Conservation (phyloP, 2,329 filamentous ascomycete species). For the Colletotrichum tanaceti region DNA sequence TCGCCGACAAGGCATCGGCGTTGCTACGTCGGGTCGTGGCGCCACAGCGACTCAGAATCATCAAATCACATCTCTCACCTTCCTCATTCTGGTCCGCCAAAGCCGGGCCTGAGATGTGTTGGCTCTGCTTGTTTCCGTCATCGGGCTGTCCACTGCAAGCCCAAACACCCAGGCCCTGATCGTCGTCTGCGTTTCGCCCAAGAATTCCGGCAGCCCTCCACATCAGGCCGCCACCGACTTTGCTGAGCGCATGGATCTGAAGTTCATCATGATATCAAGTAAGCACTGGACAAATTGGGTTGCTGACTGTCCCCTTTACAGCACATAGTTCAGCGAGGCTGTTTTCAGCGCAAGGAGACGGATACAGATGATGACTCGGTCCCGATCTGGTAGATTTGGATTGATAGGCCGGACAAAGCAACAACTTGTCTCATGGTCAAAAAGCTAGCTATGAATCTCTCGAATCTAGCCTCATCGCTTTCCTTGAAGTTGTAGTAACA, state of each 20-base stretch:
- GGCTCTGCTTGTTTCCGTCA: not conserved
- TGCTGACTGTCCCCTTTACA: not conserved
- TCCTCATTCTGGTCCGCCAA: not conserved
- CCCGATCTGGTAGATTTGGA: constrained; percentile 6
- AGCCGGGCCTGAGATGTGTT: not conserved
- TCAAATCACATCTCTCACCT: constrained; percentile 2
- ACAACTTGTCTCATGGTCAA: constrained; percentile 31
- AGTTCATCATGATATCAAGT: not conserved
- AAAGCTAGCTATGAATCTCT: constrained; percentile 42
- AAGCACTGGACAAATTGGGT: not conserved
- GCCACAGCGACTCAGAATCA: not conserved
- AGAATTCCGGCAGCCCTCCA: not conserved
- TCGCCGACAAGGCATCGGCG: constrained; percentile 34
- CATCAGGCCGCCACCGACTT: not conserved
- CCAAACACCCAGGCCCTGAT: not conserved
- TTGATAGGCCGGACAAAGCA: constrained; percentile 30
- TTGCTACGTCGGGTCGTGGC: constrained; percentile 3
- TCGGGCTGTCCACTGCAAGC: not conserved
- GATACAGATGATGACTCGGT: not conserved
- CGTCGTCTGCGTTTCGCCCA: not conserved
- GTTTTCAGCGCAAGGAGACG: constrained; percentile 7
- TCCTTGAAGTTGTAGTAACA: constrained; percentile 26
- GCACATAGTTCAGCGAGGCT: constrained; percentile 5
- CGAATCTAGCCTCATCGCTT: constrained; percentile 41
- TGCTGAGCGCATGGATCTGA: not conserved